phyloP scores from a whole-genome alignment of 1,284 basidiomycete species.

The Melanopsichium pennsylvanicum region DNA sequence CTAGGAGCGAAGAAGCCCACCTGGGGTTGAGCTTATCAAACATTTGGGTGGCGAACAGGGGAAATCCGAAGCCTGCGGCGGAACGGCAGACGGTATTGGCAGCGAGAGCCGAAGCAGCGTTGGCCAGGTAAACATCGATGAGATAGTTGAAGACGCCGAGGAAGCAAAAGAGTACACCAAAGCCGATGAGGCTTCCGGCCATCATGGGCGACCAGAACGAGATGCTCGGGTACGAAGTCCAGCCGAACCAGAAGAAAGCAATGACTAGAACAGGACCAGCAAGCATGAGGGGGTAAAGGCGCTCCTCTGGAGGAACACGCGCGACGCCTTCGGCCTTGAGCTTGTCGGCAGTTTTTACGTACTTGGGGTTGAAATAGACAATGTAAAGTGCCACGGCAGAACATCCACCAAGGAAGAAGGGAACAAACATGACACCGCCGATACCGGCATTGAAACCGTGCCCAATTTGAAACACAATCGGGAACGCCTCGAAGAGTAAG shows the following conservation, averaged over 20 bases:
- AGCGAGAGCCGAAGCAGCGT: conserved; percentile 71
- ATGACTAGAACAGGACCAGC: conserved; percentile 65
- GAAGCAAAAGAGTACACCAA: conserved; percentile 71
- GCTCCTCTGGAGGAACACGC: conserved; percentile 60
- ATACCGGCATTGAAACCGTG: conserved; percentile 61
- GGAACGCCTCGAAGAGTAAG: conserved; percentile 63
- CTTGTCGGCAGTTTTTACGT: conserved; percentile 41
- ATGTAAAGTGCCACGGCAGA: conserved; percentile 45
- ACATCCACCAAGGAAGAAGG: conserved; percentile 61
- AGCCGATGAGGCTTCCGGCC: conserved; percentile 67
- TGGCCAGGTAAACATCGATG: conserved; percentile 70
- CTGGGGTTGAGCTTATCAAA: conserved; percentile 73
- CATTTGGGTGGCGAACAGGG: conserved; percentile 70
- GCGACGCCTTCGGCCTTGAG: conserved; percentile 43
- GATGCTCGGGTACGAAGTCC: conserved; percentile 54
- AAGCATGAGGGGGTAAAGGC: conserved; percentile 59
- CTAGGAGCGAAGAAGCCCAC: conserved; percentile 79
- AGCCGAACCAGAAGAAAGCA: conserved; percentile 67
- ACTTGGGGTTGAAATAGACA: conserved; percentile 51
- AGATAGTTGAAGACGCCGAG: conserved; percentile 68
- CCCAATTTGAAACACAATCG: conserved; percentile 60
- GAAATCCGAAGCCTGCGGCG: conserved; percentile 71
- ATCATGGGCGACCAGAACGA: conserved; percentile 69
- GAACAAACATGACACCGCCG: conserved; percentile 63
- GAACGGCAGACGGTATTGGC: conserved; percentile 76